Conservation (phyloP, 345 rosid genomes). For the Sapria himalayana region DNA sequence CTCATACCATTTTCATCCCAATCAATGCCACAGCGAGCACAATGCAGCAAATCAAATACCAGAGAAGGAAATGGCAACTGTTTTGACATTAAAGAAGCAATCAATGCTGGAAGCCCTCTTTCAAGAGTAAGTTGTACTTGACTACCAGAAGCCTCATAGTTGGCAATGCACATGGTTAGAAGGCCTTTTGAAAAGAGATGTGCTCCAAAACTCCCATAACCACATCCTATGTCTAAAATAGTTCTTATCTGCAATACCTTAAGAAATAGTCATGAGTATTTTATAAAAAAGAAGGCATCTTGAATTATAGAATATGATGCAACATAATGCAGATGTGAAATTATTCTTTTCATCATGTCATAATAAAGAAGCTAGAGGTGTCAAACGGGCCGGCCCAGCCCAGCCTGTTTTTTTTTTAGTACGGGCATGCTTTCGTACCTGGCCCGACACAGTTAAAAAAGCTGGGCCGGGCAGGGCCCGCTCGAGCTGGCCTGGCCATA, state of each 20-base stretch:
- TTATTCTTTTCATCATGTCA: too few relatives aligned
- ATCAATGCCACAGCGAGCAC: constrained; percentile 75
- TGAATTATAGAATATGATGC: too few relatives aligned
- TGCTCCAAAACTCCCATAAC: constrained; percentile 99
- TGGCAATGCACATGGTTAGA: constrained; percentile 86
- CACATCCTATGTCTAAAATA: constrained; percentile 93
- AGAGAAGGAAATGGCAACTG: constrained; percentile 95
- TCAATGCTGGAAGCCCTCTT: constrained; percentile 97
- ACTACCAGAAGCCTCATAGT: constrained; percentile 87
- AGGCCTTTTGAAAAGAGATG: constrained; percentile 65
- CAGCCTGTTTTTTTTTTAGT: too few relatives aligned
- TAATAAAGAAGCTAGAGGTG: too few relatives aligned
- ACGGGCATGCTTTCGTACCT: too few relatives aligned
- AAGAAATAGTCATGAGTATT: not conserved
- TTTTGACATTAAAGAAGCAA: constrained; percentile 52
- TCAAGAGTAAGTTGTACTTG: constrained; percentile 96
- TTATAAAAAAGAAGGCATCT: too few relatives aligned
- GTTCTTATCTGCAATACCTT: constrained; percentile 60
- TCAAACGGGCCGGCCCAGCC: too few relatives aligned
- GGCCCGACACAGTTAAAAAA: too few relatives aligned
- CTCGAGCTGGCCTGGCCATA: too few relatives aligned
- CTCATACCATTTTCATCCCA: constrained; percentile 89
- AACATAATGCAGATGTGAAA: too few relatives aligned
- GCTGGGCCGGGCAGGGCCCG: too few relatives aligned
- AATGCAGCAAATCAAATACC: constrained; percentile 96